Conservation (phyloP, 2,329 filamentous ascomycete genomes). For the Penicillium sp. region DNA sequence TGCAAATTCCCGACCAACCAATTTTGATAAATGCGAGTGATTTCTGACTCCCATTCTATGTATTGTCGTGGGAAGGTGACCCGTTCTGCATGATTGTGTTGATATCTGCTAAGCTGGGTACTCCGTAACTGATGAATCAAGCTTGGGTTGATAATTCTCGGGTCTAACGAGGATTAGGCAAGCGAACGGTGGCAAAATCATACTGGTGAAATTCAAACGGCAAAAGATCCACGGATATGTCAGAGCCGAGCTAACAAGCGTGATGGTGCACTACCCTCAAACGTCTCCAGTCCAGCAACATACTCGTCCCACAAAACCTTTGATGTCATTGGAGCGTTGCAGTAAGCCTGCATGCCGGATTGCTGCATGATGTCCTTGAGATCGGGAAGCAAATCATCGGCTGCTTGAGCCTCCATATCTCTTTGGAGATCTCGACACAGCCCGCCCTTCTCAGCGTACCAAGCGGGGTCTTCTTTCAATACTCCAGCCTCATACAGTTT, state of each 20-base stretch:
- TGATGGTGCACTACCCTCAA: not conserved
- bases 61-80: too few relatives aligned
- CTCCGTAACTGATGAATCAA: too few relatives aligned
- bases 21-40: not conserved
- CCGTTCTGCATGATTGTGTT: too few relatives aligned
- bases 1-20: not conserved
- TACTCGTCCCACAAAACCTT: constrained; percentile 8
- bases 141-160: too few relatives aligned
- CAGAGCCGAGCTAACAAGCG: not conserved
- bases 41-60: too few relatives aligned
- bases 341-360: constrained; percentile 7
- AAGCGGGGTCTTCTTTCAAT: constrained; percentile 5
- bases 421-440: constrained; percentile 5
- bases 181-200: not conserved
- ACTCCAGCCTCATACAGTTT: constrained; percentile 7
- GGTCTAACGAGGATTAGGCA: too few relatives aligned
- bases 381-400: constrained; percentile 12
- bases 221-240: not conserved
- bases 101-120: too few relatives aligned
- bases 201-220: not conserved
- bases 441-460: constrained; percentile 9
- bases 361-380: constrained; percentile 8
- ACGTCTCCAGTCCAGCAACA: constrained; percentile 9
- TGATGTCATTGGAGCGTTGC: constrained; percentile 19
- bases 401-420: constrained; percentile 14